Base-by-base conservation (phyloP, 371 early-diverging fungal species). In the Circinella umbellata region DNA sequence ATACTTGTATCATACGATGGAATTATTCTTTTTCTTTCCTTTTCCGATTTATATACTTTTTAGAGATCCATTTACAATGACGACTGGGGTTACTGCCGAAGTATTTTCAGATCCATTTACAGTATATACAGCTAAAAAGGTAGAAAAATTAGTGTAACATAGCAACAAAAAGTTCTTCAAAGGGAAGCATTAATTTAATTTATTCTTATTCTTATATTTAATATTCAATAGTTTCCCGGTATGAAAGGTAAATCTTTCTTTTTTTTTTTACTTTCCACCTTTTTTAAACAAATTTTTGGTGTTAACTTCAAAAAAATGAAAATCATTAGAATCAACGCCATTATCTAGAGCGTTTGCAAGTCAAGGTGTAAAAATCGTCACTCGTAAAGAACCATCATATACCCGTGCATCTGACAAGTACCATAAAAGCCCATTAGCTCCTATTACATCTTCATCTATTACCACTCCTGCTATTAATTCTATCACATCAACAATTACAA, bases 361-460 rank as follows among this genome's bases (percentile, higher is more conserved):
- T 61, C 90, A 91, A 73, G 90, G 91, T 4, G 80, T 90, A 51
- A 86, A 89, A 67, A 90, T 90, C 61, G 85, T 89, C 27, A 88
- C 92, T 61, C 86, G 90, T 3, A 84, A 82, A 64, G 84, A 85
- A 63, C 67, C 74, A 47, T 69, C 69, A 27, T 70, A 64, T 65
- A 60, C 70, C 11, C 70, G 70, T 37, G 65, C 70, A 17, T 64
- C 59, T 39, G 70, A 70, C 49, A 51, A 60, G 35, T 70, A 60
- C 18, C 65, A 70, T 39, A 49, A 37, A 11, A 70, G 64, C 65
- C 47, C 51, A n/a, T 35, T 51, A 14, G 14, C 51, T 13, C 5
- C 51, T 0, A 15, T 15, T 51, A n/a, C 27, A 27, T 27, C 27
- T 27, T 27, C 27, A 27, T 27, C 51, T 51, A n/a, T 15, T 17